Base-by-base conservation (phyloP, 2,329 filamentous ascomycete genomes). In the Colletotrichum costaricense region DNA sequence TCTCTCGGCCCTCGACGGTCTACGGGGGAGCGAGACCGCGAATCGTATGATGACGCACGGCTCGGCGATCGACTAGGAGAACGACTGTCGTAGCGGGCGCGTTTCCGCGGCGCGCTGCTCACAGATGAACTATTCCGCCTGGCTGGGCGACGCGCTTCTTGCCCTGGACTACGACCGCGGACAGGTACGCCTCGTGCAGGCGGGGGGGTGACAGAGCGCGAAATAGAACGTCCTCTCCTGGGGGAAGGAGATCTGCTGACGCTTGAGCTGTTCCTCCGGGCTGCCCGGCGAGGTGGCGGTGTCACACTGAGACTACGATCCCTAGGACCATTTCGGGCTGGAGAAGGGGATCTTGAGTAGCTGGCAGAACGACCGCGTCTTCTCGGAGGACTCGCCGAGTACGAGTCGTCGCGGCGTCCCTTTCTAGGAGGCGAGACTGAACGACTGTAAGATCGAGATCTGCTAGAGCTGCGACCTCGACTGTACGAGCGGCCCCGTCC, bases 71-170 rank as follows among this genome's bases (percentile, higher is more conserved):
- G 79, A 26, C 74, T 74, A 74, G 72, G 72, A 7, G 74, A 73
- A 7, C 73, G 67, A 30, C 73, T 75, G 30, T 64, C 74, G 62
- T 74, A 67, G 42, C 74, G 76, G 28, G 69, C 57, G 55, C 76
- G 77, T 69, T 77, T 78, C 22, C 78, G 76, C 3, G 78, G 79
- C 16, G 73, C 78, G 35, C 76, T 77, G 69, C 81, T 81, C 26
- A 78, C 75, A 1, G 82, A 83, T 2, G 82, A 83, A 76, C 80
- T 83, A 72, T 81, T 82, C 42, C 81, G 78, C 28, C 78, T 73
- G 24, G 24, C 79, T 77, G 60, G 79, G 80, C 72, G 68, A 5
- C 67, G 72, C 19, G 49, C 19, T 3, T 71, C 67, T 22, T 59
- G 67, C 26, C 26, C 60, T 6, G 72, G 72, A 14, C 72, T 63